Base-by-base conservation (phyloP, 306 rosid species). In the Quercus cerris region DNA sequence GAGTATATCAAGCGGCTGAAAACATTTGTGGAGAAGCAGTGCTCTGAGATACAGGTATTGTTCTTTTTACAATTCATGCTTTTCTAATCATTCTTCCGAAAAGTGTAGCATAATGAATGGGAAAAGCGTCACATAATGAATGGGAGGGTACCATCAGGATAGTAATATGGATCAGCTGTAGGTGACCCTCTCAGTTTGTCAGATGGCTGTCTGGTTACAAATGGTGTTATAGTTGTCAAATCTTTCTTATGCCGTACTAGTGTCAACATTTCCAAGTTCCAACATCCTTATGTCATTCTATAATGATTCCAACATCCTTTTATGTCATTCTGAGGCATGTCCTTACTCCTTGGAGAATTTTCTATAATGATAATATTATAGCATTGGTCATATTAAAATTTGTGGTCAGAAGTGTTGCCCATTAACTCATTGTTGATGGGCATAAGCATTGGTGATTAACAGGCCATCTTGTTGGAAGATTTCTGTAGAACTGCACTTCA, bases 41-140 rank as follows among this genome's bases (percentile, higher is more conserved):
- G 93, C 90, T 86, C 91, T 52, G 99, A 95, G 85, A 91, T 95
- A 67, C 98, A 91, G 99, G 98, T 92, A 85, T 81, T 58, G 6
- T 58, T 73, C 10, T 33, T 31, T 41, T 38, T 41, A 46, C 61
- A 13, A 9, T 38, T 81, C 19, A 19, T 81, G 75, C 71, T 67
- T 71, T 10, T 77, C 14, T 54, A 13, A 38, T 71, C 19, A 25
- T 74, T 75, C 56, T 83, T 49, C 28, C 3, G 71, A 35, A 67
- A 67, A n/a, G 25, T 46, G 20, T 55, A 5, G 6, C 3, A 19
- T 74, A 55, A 54, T 78, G 66, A 72, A 70, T 77, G 38, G 20
- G 58, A 84, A 7, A 67, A n/a, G 9, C 28, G 13, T 55, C 14
- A 13, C 3, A 19, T 70, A 46, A 59, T 78, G 66, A 72, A 70